Percentiles rank a stretch among this genome's conserved stretches.
Evolutionary conservation across 2,329 filamentous ascomycete species (phyloP).

Genomic region (Domatiomyces globalis): DNA sequence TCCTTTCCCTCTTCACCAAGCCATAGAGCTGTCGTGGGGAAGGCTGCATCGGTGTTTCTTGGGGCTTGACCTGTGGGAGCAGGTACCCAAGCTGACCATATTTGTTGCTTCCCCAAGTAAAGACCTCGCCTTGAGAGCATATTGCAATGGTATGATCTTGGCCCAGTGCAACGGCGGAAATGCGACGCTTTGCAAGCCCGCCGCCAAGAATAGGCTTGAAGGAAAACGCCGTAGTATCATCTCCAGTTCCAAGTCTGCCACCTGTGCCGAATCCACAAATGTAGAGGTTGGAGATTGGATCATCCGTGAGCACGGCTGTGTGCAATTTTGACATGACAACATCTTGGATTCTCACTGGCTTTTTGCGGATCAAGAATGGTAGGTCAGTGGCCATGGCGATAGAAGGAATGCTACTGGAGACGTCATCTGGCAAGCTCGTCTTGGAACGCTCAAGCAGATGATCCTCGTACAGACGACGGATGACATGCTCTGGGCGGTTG

Average conservation of each 20-base stretch:
- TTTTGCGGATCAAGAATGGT: constrained; percentile 57
- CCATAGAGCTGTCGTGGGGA: constrained; percentile 83
- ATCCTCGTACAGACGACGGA: constrained; percentile 59
- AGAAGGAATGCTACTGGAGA: constrained; percentile 15
- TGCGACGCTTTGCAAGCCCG: constrained; percentile 55
- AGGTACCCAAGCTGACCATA: constrained; percentile 76
- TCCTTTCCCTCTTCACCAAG: constrained; percentile 68
- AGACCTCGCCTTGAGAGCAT: constrained; percentile 74
- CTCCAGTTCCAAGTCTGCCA: constrained; percentile 74
- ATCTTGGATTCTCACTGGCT: constrained; percentile 63
- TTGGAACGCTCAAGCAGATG: constrained; percentile 35
- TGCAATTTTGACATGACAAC: constrained; percentile 82
- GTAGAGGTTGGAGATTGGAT: constrained; percentile 80
- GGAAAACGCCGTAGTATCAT: constrained; percentile 76
- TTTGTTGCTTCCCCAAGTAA: constrained; percentile 85
- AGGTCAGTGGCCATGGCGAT: constrained; percentile 39
- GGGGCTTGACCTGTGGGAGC: constrained; percentile 46
- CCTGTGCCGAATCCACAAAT: constrained; percentile 84
- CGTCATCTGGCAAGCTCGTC: constrained; percentile 18
- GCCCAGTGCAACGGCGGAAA: constrained; percentile 67
- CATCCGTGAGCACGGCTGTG: constrained; percentile 73
- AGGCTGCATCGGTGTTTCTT: constrained; percentile 71
- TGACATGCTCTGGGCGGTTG: constrained; percentile 60
- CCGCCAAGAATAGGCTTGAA: constrained; percentile 72
- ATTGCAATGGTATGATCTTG: constrained; percentile 84